A percentile compares a stretch with the other conserved stretches of the same genome.
Evolutionary conservation across 768 basidiomycete genomes (phyloP).

Genomic region (Suillus lakei): DNA sequence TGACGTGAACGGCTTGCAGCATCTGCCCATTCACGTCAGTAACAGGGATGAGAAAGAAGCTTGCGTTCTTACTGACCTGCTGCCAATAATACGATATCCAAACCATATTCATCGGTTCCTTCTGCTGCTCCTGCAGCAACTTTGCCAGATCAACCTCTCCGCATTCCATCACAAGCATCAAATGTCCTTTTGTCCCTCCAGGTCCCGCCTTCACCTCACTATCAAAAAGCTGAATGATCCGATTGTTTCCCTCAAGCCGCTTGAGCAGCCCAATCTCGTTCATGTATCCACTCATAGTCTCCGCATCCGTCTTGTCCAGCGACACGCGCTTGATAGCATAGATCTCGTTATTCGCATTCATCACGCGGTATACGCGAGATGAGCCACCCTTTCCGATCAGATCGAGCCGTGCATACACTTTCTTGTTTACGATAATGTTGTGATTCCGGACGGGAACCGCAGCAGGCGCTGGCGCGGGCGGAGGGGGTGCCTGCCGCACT

Average conservation of each 20-base stretch:
- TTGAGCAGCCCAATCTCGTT: constrained; percentile 95
- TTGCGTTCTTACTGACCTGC: constrained; percentile 60
- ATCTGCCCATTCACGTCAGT: constrained; percentile 58
- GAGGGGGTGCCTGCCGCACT: constrained; percentile 36
- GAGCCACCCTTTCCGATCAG: constrained; percentile 93
- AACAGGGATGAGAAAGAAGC: background rate
- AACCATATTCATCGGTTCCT: constrained; percentile 86
- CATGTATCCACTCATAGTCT: constrained; percentile 91
- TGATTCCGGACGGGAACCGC: constrained; percentile 42
- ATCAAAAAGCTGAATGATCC: constrained; percentile 91
- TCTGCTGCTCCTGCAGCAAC: constrained; percentile 82
- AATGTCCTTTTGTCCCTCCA: constrained; percentile 70
- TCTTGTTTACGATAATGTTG: constrained; percentile 63
- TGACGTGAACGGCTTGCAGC: constrained; percentile 97
- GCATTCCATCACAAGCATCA: constrained; percentile 95
- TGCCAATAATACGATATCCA: constrained; percentile 98
- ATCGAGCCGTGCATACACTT: constrained; percentile 82
- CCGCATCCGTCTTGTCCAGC: constrained; percentile 85
- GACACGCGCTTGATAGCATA: constrained; percentile 93
- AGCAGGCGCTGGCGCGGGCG: constrained; percentile 31
- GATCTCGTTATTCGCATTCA: constrained; percentile 75
- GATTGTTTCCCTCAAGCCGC: constrained; percentile 90
- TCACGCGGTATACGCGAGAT: constrained; percentile 93
- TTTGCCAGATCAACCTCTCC: constrained; percentile 92
- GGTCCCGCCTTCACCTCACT: constrained; percentile 76